Base-by-base conservation (phyloP, 176 grass and related monocot genomes). In the Tillandsia fasciculata region DNA sequence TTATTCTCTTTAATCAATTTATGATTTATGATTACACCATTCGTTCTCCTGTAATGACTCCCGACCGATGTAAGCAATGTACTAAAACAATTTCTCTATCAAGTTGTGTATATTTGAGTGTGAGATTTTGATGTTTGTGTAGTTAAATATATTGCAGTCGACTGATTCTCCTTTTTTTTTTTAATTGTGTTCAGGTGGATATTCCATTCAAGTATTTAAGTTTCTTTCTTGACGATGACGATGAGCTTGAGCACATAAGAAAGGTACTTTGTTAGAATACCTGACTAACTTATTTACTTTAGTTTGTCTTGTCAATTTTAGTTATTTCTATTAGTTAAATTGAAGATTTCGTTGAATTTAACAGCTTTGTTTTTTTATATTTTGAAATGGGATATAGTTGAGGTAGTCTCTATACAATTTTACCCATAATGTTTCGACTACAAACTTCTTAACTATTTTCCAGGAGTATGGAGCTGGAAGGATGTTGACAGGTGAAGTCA, bases 211-310 rank as follows among this genome's bases (percentile, higher is more conserved):
- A 99, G 67, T 99, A 88, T 67, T 67, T 99, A 17, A 82, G 86
- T 88, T 99, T 99, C 84, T 99, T 99, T 84, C 90, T 99, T 75
- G 94, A 99, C 54, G 89, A 99, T 68, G 94, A 93, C 65, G 84
- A 78, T 8, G 90, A 90, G 66, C 89, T 99, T 2, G 76, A 82
- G 26, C 65, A 73, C 64, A 86, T 93, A 71, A 93, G 77, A 81
- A 91, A 90, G 94, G 94, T 93, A 90, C 67, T 48, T 12, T 67
- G 49, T 20, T 51, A 65, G 28, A 42, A 42, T 42, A 42, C 33
- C 33, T 42, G 33, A 42, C 33, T 7, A 42, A 42, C 10, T 11
- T 70, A 24, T 24, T 29, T 13, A 53, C 12, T 33, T 1, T 52
- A 57, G 53, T 20, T 73, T 63, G 52, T 18, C 12, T 22, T 5